These are phyloP conservation scores for Thermochaetoides dissita DNA, from an alignment of 2,329 filamentous ascomycete species.

Conservation along the genomic window DNA sequence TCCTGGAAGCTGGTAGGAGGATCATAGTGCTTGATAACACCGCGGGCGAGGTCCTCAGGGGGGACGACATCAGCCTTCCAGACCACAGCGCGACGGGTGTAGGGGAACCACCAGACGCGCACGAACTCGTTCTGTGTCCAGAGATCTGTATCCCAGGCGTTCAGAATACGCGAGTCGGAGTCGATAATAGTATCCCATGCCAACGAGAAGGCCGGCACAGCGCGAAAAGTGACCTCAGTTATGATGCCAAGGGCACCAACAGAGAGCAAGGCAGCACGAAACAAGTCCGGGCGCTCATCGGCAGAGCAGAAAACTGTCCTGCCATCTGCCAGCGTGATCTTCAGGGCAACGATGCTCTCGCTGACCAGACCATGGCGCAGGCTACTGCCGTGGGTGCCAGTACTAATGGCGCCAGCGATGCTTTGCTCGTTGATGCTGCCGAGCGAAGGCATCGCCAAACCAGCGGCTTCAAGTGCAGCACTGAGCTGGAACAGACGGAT, in stretches of 20 bases:
- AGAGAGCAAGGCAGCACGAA: conserved; percentile 74
- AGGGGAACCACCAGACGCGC: conserved; percentile 95
- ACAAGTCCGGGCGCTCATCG: conserved; percentile 58
- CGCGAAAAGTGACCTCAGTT: conserved; percentile 73
- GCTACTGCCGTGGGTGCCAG: conserved; percentile 85
- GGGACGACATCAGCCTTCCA: conserved; percentile 58
- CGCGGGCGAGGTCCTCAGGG: conserved; percentile 30
- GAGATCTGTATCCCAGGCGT: conserved; percentile 56
- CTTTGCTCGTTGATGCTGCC: conserved; percentile 94
- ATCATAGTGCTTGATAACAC: conserved; percentile 25
- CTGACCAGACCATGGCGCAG: conserved; percentile 72
- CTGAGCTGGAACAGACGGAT: conserved; percentile 69
- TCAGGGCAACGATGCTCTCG: conserved; percentile 59
- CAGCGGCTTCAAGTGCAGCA: conserved; percentile 55
- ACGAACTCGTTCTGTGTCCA: conserved; percentile 84
- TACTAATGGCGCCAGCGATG: conserved; percentile 81
- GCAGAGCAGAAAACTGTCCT: conserved; percentile 56
- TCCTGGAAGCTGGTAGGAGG: conserved; percentile 67
- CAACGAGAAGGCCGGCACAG: conserved; percentile 69
- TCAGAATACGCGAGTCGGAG: conserved; percentile 52
- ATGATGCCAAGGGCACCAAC: conserved; percentile 86
- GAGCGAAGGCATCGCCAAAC: conserved; percentile 77
- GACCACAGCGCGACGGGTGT: conserved; percentile 72
- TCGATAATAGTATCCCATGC: conserved; percentile 74
- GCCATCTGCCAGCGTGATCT: conserved; percentile 72